These are phyloP conservation scores for Tolypocladium nubicola DNA, from an alignment of 2,329 filamentous ascomycete species.

Conservation along the genomic window DNA sequence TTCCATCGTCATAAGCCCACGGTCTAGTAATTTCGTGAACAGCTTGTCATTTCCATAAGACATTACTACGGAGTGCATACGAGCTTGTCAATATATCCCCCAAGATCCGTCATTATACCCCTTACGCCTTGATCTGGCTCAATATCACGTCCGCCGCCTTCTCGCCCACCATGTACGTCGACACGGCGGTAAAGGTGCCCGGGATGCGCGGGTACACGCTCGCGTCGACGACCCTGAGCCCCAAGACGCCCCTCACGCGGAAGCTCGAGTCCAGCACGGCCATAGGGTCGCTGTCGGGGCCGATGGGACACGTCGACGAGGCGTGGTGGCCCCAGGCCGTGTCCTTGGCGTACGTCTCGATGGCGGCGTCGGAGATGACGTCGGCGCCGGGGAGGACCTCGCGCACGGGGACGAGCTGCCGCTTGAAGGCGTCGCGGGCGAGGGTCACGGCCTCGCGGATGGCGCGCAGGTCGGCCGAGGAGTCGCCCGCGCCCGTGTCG, in stretches of 20 bases:
- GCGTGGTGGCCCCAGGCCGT: constrained; percentile 48
- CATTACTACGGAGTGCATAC: too few relatives aligned
- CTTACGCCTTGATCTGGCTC: not conserved
- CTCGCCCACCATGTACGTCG: constrained; percentile 45
- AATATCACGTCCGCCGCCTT: constrained; percentile 31
- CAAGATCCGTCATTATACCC: not conserved
- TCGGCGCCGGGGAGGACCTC: constrained; percentile 22
- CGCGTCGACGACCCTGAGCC: constrained; percentile 48
- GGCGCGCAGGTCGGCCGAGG: constrained; percentile 38
- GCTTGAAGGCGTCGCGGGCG: constrained; percentile 29
- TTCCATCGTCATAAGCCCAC: too few relatives aligned
- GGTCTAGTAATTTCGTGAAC: too few relatives aligned
- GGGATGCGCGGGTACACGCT: constrained; percentile 38
- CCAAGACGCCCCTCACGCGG: constrained; percentile 39
- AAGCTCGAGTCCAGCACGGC: constrained; percentile 46
- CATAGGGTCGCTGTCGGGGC: constrained; percentile 37
- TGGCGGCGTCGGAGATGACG: constrained; percentile 26
- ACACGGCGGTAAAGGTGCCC: constrained; percentile 37
- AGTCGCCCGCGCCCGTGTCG: constrained; percentile 35
- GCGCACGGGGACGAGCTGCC: constrained; percentile 6
- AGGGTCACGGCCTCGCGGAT: constrained; percentile 44
- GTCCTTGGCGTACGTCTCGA: constrained; percentile 35
- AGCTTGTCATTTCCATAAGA: too few relatives aligned
- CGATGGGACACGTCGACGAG: constrained; percentile 44
- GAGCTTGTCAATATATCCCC: too few relatives aligned